phyloP scores from a whole-genome alignment of 116 monocot species.

The Thalassia testudinum region DNA sequence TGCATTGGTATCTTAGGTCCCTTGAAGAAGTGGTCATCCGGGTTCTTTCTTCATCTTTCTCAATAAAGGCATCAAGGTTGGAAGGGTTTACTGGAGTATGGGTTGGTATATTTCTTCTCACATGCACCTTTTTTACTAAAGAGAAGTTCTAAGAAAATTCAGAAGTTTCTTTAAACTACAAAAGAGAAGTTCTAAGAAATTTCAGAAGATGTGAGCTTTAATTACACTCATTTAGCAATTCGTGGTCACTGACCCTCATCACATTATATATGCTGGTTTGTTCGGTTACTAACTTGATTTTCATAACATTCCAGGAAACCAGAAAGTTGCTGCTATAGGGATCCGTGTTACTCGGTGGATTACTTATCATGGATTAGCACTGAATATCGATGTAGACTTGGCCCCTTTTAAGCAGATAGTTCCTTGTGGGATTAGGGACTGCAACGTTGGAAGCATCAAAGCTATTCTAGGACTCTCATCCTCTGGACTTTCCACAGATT shows the following conservation, averaged over 20 bases:
- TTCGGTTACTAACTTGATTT: too few species aligned
- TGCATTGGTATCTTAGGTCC: slow-evolving; percentile 89
- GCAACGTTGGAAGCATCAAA: slow-evolving; percentile 35
- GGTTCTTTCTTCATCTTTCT: slow-evolving; percentile 52
- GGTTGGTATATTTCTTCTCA: slow-evolving; percentile 45
- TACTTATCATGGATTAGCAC: slow-evolving; percentile 78
- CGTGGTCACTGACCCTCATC: too few species aligned
- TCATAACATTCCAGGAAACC: slow-evolving; percentile 51
- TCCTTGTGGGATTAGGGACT: slow-evolving; percentile 75
- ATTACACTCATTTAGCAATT: too few species aligned
- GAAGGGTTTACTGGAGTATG: slow-evolving; percentile 80
- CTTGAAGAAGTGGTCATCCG: slow-evolving; percentile 87
- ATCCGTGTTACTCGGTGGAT: slow-evolving; percentile 75
- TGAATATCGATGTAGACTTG: slow-evolving; percentile 67
- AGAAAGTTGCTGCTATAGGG: slow-evolving; percentile 76
- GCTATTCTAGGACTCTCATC: slow-evolving; percentile 22
- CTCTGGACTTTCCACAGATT: slow-evolving; percentile 4
- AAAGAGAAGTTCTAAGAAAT: too few species aligned
- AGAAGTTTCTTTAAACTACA: too few species aligned
- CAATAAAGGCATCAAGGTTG: slow-evolving; percentile 57
- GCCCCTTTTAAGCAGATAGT: slow-evolving; percentile 57
- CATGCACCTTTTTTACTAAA: too few species aligned
- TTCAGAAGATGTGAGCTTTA: too few species aligned
- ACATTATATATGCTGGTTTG: too few species aligned
- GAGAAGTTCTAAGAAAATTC: too few species aligned